A percentile compares a stretch with the other conserved stretches of the same genome.
phyloP scores from a whole-genome alignment of 164 flowering plant genomes.

The Cinnamomum micranthum region DNA sequence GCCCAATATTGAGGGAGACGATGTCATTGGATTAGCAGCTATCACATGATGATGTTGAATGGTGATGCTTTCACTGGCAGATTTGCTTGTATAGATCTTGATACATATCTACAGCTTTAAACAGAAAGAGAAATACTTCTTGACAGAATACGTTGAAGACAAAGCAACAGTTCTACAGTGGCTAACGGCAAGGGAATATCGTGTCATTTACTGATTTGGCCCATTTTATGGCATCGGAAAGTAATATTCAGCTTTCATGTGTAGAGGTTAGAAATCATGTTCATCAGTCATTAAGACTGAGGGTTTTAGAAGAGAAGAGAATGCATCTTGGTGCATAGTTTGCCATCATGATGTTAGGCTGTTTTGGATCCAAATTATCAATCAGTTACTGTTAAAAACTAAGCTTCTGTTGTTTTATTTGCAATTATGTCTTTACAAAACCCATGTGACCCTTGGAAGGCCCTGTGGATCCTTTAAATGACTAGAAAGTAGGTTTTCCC shows the following conservation, averaged over 20 bases:
- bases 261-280: neutral
- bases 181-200: neutral
- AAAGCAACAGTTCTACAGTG: neutral
- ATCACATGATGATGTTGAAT: slow-evolving; percentile 32
- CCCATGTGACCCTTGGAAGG: too few species aligned
- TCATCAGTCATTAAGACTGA: neutral
- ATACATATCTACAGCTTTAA: neutral
- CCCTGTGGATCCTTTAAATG: too few species aligned
- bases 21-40: slow-evolving; percentile 62
- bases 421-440: too few species aligned
- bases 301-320: neutral
- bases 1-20: slow-evolving; percentile 51
- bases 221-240: neutral
- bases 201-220: neutral
- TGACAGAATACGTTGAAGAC: neutral
- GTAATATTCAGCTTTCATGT: neutral
- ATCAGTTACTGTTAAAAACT: too few species aligned
- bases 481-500: too few species aligned
- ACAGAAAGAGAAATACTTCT: neutral
- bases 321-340: neutral
- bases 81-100: neutral
- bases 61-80: neutral
- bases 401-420: too few species aligned
- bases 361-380: too few species aligned
- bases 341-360: neutral